Conservation (phyloP, 352 stramenopile genomes). For the Phytophthora nicotianae region DNA sequence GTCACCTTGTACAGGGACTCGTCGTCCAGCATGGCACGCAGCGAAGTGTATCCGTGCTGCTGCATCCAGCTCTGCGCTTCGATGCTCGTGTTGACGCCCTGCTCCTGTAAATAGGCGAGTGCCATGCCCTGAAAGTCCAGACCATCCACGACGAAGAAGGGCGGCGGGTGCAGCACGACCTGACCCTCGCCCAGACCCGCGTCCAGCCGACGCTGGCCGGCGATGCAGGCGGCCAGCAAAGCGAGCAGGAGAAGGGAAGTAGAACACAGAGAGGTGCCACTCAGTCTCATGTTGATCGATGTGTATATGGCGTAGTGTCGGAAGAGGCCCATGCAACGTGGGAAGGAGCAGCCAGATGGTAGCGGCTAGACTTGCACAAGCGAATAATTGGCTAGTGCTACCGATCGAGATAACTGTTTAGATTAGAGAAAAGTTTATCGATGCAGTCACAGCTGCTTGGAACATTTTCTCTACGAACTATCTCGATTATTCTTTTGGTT, state of each 20-base stretch:
- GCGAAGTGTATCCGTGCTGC: slow-evolving; percentile 43
- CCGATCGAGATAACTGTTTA: slow-evolving; percentile 20
- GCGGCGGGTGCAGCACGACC: slow-evolving; percentile 44
- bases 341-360: slow-evolving; percentile 16
- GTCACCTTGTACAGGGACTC: slow-evolving; percentile 55
- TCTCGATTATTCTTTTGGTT: too few species aligned
- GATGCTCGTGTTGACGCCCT: slow-evolving; percentile 52
- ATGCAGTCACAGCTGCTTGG: too few species aligned
- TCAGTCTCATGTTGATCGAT: slow-evolving; percentile 11
- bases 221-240: slow-evolving; percentile 8
- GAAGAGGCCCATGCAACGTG: slow-evolving; percentile 14
- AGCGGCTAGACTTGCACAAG: too few species aligned
- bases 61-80: slow-evolving; percentile 49
- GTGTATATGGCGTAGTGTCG: slow-evolving; percentile 3
- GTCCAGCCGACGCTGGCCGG: slow-evolving; percentile 21
- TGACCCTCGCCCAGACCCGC: slow-evolving; percentile 48
- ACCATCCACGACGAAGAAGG: slow-evolving; percentile 64
- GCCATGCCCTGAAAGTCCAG: slow-evolving; percentile 46
- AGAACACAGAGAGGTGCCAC: slow-evolving; percentile 1
- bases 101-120: slow-evolving; percentile 58
- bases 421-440: too few species aligned
- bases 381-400: slow-evolving; percentile 26
- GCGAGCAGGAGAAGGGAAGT: slow-evolving; percentile 10
- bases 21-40: slow-evolving; percentile 64
- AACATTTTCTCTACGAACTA: not conserved